phyloP scores from a whole-genome alignment of 257 asterid species.

The Solanum piurae region DNA sequence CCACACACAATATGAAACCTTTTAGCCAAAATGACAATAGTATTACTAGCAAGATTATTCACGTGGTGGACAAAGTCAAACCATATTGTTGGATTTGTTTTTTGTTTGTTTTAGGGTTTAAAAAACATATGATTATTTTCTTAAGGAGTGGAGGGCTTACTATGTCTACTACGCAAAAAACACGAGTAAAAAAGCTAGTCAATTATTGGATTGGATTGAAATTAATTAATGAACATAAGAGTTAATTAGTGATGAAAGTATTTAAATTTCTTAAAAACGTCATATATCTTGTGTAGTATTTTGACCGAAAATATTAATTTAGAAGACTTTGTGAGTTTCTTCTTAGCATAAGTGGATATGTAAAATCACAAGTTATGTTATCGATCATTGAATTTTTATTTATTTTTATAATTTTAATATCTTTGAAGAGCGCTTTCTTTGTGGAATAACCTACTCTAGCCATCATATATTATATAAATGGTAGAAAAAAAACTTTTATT shows the following conservation, averaged over 20 bases:
- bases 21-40: neutral
- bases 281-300: neutral
- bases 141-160: neutral
- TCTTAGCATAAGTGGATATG: neutral
- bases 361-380: too few species aligned
- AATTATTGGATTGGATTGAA: neutral
- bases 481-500: too few species aligned
- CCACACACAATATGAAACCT: neutral
- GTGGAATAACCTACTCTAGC: neutral
- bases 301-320: too few species aligned
- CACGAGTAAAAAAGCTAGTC: neutral
- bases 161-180: neutral
- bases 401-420: too few species aligned
- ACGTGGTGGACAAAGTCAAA: neutral
- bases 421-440: too few species aligned
- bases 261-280: neutral
- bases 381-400: too few species aligned
- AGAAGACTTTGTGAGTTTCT: neutral
- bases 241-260: neutral
- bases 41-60: neutral
- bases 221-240: neutral
- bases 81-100: neutral
- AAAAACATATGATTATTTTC: neutral
- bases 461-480: too few species aligned
- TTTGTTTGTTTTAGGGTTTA: neutral